Percentiles rank a stretch among this genome's conserved stretches.
Conservation (phyloP, 345 rosid species). For the Boechera stricta region DNA sequence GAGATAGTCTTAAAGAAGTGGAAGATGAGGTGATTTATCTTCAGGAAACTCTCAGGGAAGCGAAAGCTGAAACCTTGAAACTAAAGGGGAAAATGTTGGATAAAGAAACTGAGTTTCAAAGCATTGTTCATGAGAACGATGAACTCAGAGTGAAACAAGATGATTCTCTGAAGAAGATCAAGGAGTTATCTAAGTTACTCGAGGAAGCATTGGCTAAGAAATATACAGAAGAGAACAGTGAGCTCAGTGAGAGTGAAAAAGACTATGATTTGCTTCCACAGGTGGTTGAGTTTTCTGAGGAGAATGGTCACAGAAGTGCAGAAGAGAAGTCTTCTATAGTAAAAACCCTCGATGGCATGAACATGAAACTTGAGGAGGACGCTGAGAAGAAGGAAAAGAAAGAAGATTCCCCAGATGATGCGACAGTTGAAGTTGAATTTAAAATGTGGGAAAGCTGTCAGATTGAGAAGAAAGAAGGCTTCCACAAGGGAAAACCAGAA, state of each 20-base stretch:
- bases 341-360: slow-evolving; percentile 7
- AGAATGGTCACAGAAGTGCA: slow-evolving; percentile 67
- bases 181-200: slow-evolving; percentile 75
- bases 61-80: slow-evolving; percentile 64
- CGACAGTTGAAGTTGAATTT: slow-evolving; percentile 64
- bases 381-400: slow-evolving; percentile 10
- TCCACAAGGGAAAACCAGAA: slow-evolving; percentile 62
- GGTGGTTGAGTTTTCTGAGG: slow-evolving; percentile 81
- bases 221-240: slow-evolving; percentile 66
- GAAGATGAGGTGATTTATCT: slow-evolving; percentile 80
- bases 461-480: slow-evolving; percentile 85
- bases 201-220: slow-evolving; percentile 70
- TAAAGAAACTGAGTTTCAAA: slow-evolving; percentile 83
- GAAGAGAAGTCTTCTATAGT: slow-evolving; percentile 58
- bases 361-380: slow-evolving; percentile 23
- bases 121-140: slow-evolving; percentile 69
- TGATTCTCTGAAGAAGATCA: slow-evolving; percentile 59
- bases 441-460: slow-evolving; percentile 97
- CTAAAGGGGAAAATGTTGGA: slow-evolving; percentile 67
- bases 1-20: slow-evolving; percentile 75
- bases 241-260: slow-evolving; percentile 80
- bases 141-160: slow-evolving; percentile 65
- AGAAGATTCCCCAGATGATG: slow-evolving; percentile 44
- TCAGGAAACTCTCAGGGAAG: slow-evolving; percentile 77
- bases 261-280: slow-evolving; percentile 92